A percentile compares a stretch with the other conserved stretches of the same genome.
phyloP scores from a whole-genome alignment of 495 filamentous ascomycete genomes.

The Penicillium silybi region DNA sequence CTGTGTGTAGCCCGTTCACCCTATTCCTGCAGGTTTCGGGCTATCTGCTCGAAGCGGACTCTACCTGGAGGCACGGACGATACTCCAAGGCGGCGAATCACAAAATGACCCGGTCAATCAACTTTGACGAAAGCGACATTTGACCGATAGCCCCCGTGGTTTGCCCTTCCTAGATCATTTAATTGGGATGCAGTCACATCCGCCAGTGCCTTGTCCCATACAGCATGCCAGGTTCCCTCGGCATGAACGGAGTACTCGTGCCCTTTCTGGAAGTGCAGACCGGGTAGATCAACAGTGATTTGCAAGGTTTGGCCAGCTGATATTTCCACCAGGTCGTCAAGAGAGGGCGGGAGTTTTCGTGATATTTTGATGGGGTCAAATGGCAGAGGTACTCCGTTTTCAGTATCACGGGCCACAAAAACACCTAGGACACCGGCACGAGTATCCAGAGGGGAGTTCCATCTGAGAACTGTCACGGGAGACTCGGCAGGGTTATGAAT shows the following conservation, averaged over 20 bases:
- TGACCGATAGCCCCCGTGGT: slow-evolving; percentile 21
- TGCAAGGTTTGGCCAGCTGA: slow-evolving; percentile 18
- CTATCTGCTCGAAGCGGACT: background rate
- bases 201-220: slow-evolving; percentile 22
- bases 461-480: slow-evolving; percentile 46
- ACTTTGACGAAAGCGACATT: slow-evolving; percentile 13
- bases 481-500: slow-evolving; percentile 38
- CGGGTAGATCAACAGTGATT: slow-evolving; percentile 11
- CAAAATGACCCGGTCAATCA: slow-evolving; percentile 2
- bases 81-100: background rate
- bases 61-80: background rate
- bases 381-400: slow-evolving; percentile 25
- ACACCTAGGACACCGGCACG: slow-evolving; percentile 44
- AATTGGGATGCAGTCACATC: slow-evolving; percentile 22
- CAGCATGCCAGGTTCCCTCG: slow-evolving; percentile 29
- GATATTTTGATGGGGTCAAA: slow-evolving; percentile 41
- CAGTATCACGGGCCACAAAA: slow-evolving; percentile 37
- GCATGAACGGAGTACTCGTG: slow-evolving; percentile 28
- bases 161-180: slow-evolving; percentile 9
- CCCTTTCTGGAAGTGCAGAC: slow-evolving; percentile 14
- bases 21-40: background rate
- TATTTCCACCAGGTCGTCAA: slow-evolving; percentile 42
- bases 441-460: slow-evolving; percentile 47
- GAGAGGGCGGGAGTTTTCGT: slow-evolving; percentile 40
- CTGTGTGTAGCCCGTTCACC: background rate